These are phyloP conservation scores for Pleurotus giganteus DNA, from an alignment of 768 basidiomycete species.

Conservation along the genomic window DNA sequence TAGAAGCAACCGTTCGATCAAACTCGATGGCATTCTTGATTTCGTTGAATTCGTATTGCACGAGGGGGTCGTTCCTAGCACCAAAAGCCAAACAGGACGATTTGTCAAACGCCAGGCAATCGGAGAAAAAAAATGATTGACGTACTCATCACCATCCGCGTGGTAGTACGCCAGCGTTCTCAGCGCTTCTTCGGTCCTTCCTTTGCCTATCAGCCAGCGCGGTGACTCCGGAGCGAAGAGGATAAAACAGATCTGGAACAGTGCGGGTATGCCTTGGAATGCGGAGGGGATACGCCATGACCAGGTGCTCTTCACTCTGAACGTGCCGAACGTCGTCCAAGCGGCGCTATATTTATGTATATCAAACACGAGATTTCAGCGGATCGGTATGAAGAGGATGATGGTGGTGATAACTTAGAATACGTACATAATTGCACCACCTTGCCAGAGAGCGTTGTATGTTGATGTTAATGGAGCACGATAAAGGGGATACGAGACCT, in stretches of 20 bases:
- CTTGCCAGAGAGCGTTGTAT: constrained; percentile 75
- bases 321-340: constrained; percentile 66
- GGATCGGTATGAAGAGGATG: not conserved
- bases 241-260: constrained; percentile 34
- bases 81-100: no score
- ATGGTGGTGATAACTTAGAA: not conserved
- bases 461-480: constrained; percentile 67
- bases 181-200: constrained; percentile 47
- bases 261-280: constrained; percentile 31
- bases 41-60: no score
- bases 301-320: constrained; percentile 40
- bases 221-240: constrained; percentile 40
- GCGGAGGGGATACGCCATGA: constrained; percentile 38
- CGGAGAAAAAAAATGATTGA: constrained; percentile 18
- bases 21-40: constrained; percentile 57
- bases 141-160: constrained; percentile 43
- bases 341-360: constrained; percentile 41
- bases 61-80: no score
- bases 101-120: constrained; percentile 8
- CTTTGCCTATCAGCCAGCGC: constrained; percentile 24
- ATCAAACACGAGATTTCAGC: not conserved
- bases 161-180: constrained; percentile 54
- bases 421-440: constrained; percentile 63
- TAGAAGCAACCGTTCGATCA: constrained; percentile 35
- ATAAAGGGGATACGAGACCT: constrained; percentile 71